Base-by-base conservation (phyloP, 2,329 filamentous ascomycete species). In the Keithomyces neogunnii region DNA sequence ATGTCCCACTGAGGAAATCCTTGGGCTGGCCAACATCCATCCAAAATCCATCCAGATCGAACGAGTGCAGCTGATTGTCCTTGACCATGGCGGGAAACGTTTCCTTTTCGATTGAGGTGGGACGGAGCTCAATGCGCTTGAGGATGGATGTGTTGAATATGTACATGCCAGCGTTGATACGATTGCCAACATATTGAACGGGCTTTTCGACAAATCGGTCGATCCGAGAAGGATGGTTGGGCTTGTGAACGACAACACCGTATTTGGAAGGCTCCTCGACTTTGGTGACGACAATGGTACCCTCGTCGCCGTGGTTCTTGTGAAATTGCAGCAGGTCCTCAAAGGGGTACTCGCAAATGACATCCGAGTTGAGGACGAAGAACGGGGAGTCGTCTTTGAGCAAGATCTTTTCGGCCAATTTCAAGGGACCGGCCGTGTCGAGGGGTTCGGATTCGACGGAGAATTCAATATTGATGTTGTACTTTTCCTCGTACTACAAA, bases 141-240 rank as follows among this genome's bases (percentile, higher is more conserved):
- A 99, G 82, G 40, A 97, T 84, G 48, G 86, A 90, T 47, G 91
- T 90, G 78, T 96, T 97, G 64, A 97, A 80, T 63, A 97, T 95
- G 78, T 97, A 97, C 73, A 97, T 89, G 73, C 93, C 93, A 60
- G 92, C 93, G 65, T 97, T 97, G 80, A 97, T 97, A 59, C 92
- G 88, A 81, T 97, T 97, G 63, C 92, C 92, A 53, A 97, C 92
- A 67, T 96, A 97, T 74, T 97, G 89, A 67, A 97, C 89, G 38
- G 92, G 92, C 80, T 99, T 99, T 82, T 99, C 92, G 61, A 99
- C 93, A 75, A 99, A 99, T 61, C 93, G 90, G 73, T 99, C 93
- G 71, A 99, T 97, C 67, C 88, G 84, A 45, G 89, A 89, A 50
- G 88, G 74, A 73, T 96, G 89, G 70, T 85, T 88, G 56, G 90